Conservation (phyloP, 1,284 basidiomycete species). For the Thelephora terrestris region DNA sequence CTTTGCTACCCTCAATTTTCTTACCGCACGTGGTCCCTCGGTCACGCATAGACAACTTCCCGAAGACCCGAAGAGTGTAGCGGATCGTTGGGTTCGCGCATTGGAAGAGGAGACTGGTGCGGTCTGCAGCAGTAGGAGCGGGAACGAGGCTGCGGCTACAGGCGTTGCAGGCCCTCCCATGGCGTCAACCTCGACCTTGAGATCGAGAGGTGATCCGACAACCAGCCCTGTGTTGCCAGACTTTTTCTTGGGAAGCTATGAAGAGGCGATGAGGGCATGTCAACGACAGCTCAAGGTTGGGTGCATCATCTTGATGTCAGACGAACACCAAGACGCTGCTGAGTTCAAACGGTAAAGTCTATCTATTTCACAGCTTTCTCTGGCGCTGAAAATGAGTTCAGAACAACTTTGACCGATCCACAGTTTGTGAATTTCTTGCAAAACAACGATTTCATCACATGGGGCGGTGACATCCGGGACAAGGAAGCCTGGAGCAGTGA, state of each 20-base stretch:
- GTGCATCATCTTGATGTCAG: slow-evolving; percentile 78
- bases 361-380: slow-evolving; percentile 2
- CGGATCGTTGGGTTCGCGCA: slow-evolving; percentile 65
- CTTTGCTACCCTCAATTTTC: slow-evolving; percentile 32
- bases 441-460: slow-evolving; percentile 66
- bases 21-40: slow-evolving; percentile 29
- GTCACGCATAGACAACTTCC: slow-evolving; percentile 23
- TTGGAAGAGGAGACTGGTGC: slow-evolving; percentile 78
- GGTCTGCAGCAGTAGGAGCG: slow-evolving; percentile 33
- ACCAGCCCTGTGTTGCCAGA: slow-evolving; percentile 46
- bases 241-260: slow-evolving; percentile 78
- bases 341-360: slow-evolving; percentile 72
- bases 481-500: slow-evolving; percentile 78
- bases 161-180: slow-evolving; percentile 29
- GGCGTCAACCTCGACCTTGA: slow-evolving; percentile 15
- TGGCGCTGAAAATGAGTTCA: slow-evolving; percentile 17
- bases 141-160: slow-evolving; percentile 25
- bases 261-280: slow-evolving; percentile 63
- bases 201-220: slow-evolving; percentile 9
- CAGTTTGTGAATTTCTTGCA: slow-evolving; percentile 57
- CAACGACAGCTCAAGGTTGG: slow-evolving; percentile 68
- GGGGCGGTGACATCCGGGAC: slow-evolving; percentile 79
- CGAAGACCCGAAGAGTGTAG: slow-evolving; percentile 29
- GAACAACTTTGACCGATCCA: slow-evolving; percentile 68
- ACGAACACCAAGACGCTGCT: slow-evolving; percentile 82